These are phyloP conservation scores for Parasarocladium wereldwijsianum DNA, from an alignment of 2,329 filamentous ascomycete species.

Conservation along the genomic window DNA sequence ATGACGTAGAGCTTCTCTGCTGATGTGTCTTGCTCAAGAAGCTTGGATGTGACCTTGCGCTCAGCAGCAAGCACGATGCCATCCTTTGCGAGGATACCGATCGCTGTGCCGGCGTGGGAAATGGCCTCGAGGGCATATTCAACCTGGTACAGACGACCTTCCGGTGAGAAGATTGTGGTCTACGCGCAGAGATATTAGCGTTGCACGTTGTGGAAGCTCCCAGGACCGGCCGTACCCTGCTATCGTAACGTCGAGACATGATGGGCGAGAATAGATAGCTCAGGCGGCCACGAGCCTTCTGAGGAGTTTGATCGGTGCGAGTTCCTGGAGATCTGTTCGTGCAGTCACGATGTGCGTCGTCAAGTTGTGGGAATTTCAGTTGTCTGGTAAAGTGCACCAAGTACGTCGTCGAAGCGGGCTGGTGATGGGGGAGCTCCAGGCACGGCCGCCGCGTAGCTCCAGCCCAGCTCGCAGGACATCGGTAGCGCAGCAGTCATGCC, in stretches of 20 bases:
- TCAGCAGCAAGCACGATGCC: slow-evolving; percentile 96
- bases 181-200: slow-evolving; percentile 23
- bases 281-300: too few relatives aligned
- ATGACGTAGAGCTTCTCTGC: slow-evolving; percentile 99
- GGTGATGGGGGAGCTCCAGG: slow-evolving; percentile 25
- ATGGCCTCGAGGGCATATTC: slow-evolving; percentile 99
- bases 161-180: slow-evolving; percentile 99
- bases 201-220: slow-evolving; percentile 1
- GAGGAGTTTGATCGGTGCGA: background rate
- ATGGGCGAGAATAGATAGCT: too few relatives aligned
- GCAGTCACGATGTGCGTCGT: background rate
- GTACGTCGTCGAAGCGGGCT: too few relatives aligned
- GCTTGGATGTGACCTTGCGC: slow-evolving; percentile 97
- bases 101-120: slow-evolving; percentile 90
- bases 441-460: slow-evolving; percentile 25
- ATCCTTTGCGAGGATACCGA: slow-evolving; percentile 94
- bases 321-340: background rate
- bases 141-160: slow-evolving; percentile 96
- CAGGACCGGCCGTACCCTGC: slow-evolving; percentile 52
- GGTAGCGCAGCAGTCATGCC: slow-evolving; percentile 5
- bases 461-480: slow-evolving; percentile 11
- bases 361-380: background rate
- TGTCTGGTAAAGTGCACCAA: background rate
- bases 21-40: slow-evolving; percentile 97
- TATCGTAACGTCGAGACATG: slow-evolving; percentile 98